Base-by-base conservation (phyloP, 805 yeast species). In the Candida germanica region DNA sequence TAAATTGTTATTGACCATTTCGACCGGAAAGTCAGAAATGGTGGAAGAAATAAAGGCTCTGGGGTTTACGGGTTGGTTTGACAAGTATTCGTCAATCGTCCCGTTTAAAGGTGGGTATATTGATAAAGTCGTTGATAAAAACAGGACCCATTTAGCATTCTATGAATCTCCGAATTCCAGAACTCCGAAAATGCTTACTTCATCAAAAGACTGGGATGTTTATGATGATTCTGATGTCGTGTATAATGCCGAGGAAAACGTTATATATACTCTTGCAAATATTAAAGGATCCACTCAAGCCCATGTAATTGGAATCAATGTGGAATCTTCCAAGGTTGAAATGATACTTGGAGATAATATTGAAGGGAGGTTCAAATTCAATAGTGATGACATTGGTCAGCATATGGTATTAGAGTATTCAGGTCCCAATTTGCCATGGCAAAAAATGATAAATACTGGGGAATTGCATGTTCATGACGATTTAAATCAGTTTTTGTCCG, bases 361-460 rank as follows among this genome's bases (percentile, higher is more conserved):
- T 7, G 30, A 30, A 26, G 94, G 87, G 3, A 80, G 79, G 64
- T 87, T 67, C 55, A 57, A 71, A 4, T 83, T 76, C 3, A 68
- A 83, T 2, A 87, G 87, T 53, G 84, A 95, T 3, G 64, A 80
- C 1, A 93, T 91, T 10, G 75, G 83, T 3, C 73, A 87, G 44
- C 87, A 69, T 53, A 72, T 81, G 6, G 61, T 84, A 22, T 59
- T 91, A 33, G 68, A 69, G 11, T 85, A 87, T 53, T 54, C 64
- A 20, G 96, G 97, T 4, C 96, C 98, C 1, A 65, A 59, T 1
- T 68, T 83, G 17, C 96, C 98, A 19, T 74, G 74, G 61, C 98
- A 93, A 59, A 75, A 72, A 48, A 69, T 93, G 43, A 48, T 88
- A 18, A 60, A 63, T 37, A 59, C 64, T 51, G 54, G 48, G 12